A percentile compares a stretch with the other conserved stretches of the same genome.
Conservation (phyloP, 306 rosid species). For the Dalbergia cochinchinensis region DNA sequence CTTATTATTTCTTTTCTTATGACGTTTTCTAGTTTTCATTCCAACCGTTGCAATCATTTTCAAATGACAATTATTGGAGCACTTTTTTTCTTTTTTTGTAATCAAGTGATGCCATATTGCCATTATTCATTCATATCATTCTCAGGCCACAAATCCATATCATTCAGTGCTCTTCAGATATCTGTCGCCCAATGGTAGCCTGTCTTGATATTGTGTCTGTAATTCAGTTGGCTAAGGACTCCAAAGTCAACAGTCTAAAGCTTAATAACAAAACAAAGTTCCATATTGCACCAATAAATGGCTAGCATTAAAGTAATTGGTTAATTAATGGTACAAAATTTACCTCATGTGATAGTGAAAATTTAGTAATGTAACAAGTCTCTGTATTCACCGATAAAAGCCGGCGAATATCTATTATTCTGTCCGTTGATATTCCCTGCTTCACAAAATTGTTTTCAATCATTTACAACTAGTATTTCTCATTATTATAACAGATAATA, state of each 20-base stretch:
- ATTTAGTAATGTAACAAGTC: slow-evolving; percentile 79
- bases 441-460: slow-evolving; percentile 47
- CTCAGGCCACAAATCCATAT: neutral
- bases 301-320: neutral
- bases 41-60: neutral
- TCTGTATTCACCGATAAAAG: slow-evolving; percentile 69
- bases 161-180: neutral
- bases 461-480: neutral
- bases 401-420: slow-evolving; percentile 79
- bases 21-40: neutral
- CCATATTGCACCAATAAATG: neutral
- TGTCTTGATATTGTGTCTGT: neutral
- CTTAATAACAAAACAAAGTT: neutral
- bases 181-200: neutral
- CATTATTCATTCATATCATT: neutral
- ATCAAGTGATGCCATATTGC: neutral
- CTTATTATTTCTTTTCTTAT: neutral
- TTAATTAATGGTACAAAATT: neutral
- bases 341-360: slow-evolving; percentile 79
- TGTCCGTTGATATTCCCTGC: slow-evolving; percentile 98
- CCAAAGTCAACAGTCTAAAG: neutral
- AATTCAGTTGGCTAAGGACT: slow-evolving; percentile 1
- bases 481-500: neutral
- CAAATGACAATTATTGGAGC: neutral
- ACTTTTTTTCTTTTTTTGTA: neutral